phyloP scores from a whole-genome alignment of 345 rosid genomes.

The Syzygium aqueum region DNA sequence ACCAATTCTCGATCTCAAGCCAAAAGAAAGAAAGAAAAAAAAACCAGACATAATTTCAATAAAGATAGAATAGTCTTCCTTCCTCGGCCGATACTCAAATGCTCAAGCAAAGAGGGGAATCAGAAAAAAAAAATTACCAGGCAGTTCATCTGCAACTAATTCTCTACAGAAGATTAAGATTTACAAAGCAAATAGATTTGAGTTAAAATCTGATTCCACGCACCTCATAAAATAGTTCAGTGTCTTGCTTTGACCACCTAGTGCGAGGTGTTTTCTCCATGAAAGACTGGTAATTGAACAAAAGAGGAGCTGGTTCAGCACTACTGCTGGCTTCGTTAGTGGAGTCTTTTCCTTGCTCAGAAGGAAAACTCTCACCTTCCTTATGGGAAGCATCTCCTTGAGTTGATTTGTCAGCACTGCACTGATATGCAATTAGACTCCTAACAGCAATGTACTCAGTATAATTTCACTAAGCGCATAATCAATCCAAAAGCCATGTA shows the following conservation, averaged over 20 bases:
- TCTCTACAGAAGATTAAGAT: neutral
- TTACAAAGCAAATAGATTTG: neutral
- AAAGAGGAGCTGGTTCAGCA: slow-evolving; percentile 4
- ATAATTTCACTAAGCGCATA: neutral
- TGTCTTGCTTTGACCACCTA: slow-evolving; percentile 77
- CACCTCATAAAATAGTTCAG: slow-evolving; percentile 71
- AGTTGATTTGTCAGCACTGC: slow-evolving; percentile 26
- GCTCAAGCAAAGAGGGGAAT: neutral
- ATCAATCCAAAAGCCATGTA: neutral
- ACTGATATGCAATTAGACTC: slow-evolving; percentile 21
- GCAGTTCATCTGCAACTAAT: neutral
- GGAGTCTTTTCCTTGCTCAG: slow-evolving; percentile 20
- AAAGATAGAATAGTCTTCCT: neutral
- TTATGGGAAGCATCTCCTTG: slow-evolving; percentile 23
- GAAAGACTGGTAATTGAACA: slow-evolving; percentile 57
- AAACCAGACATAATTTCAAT: neutral
- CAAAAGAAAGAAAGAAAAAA: neutral
- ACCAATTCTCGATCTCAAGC: neutral
- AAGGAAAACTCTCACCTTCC: slow-evolving; percentile 38
- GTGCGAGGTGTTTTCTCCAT: slow-evolving; percentile 46
- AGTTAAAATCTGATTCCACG: neutral
- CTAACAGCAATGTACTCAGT: neutral
- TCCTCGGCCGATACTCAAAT: neutral
- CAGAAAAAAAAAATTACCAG: neutral
- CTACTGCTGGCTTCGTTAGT: slow-evolving; percentile 4